Evolutionary conservation across 257 asterid genomes (phyloP), one percentile per base, ranked within the genome.

Genomic region (Euphrasia confusa): DNA sequence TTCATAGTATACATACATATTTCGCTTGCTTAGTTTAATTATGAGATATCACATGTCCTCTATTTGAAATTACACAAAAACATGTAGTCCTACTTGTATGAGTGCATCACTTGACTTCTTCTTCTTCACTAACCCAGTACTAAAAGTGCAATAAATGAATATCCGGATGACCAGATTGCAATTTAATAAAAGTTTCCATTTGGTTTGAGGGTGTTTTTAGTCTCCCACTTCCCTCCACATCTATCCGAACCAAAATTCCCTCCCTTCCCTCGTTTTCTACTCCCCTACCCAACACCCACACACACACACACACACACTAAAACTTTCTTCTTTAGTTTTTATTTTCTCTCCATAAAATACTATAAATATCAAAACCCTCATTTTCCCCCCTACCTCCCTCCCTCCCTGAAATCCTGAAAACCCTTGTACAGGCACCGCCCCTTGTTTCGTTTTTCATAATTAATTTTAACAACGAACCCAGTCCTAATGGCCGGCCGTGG

Each of bases 231-330:
- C 95, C 98, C 98, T 85, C 95, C 98, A 88, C 89, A 82, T 73
- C 85, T 66, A 75, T 84, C 89, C 86, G 86, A 88, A 85, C 94
- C 78, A 91, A 88, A 87, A 78, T 85, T 88, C 88, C 96, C 95
- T 85, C 95, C 87, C 86, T 88, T 85, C 89, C 89, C 84, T 44
- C 50, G 50, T 44, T 44, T 44, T 44, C 50, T 44, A 64, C 76
- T 80, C 68, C 69, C 68, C 73, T 33, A 44, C 50, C 50, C 50
- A 44, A 44, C 50, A 44, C 49, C 15, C 24, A 21, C 24, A 21
- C 24, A 44, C 49, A 14, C 24, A 21, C 24, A 44, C 49, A 14
- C 49, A 11, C 49, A 44, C 49, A 44, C 50, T 44, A 44, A 11
- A 44, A 11, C 12, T 6, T 3, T 5, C 13, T 3, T 1, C 0